A percentile compares a stretch with the other conserved stretches of the same genome.
These are phyloP conservation scores for Mucor indicus DNA, from an alignment of 371 early-diverging fungal species.

Conservation along the genomic window DNA sequence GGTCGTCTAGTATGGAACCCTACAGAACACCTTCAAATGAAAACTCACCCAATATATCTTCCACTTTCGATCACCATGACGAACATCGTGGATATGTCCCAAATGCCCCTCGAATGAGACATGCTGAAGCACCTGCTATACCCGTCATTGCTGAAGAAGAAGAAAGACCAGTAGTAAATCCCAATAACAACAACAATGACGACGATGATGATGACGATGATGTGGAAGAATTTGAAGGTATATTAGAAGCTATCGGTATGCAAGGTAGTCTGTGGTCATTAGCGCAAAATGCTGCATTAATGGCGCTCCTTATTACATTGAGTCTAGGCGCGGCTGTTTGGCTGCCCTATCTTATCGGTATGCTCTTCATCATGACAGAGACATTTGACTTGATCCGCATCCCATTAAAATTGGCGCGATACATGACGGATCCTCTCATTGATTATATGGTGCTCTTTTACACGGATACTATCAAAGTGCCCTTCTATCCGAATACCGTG, in stretches of 20 bases:
- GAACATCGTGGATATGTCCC: conserved; percentile 10
- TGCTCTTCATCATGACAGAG: conserved; percentile 34
- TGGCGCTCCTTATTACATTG: conserved; percentile 68
- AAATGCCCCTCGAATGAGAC: conserved; percentile 14
- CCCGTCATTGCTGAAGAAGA: conserved; percentile 5
- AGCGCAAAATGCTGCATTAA: conserved; percentile 76
- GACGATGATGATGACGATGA: conserved; percentile 53
- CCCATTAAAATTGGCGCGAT: conserved; percentile 45
- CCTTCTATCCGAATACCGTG: background rate
- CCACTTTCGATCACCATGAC: too few species aligned
- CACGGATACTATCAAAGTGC: conserved; percentile 4
- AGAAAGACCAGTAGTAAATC: conserved; percentile 8
- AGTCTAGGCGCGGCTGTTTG: conserved; percentile 71
- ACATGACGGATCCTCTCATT: conserved; percentile 53
- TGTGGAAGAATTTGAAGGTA: conserved; percentile 75
- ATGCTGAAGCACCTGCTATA: conserved; percentile 19
- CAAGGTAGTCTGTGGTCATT: conserved; percentile 76
- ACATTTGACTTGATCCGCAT: conserved; percentile 31
- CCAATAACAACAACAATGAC: too few species aligned
- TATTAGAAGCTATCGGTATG: conserved; percentile 88
- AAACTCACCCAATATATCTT: too few species aligned
- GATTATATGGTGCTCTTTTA: conserved; percentile 46
- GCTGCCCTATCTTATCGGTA: conserved; percentile 75
- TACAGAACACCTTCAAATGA: too few species aligned
- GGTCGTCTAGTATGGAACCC: too few species aligned